A percentile compares a stretch with the other conserved stretches of the same genome.
These are phyloP conservation scores for Glycine tomentella DNA, from an alignment of 306 rosid species.

Conservation along the genomic window DNA sequence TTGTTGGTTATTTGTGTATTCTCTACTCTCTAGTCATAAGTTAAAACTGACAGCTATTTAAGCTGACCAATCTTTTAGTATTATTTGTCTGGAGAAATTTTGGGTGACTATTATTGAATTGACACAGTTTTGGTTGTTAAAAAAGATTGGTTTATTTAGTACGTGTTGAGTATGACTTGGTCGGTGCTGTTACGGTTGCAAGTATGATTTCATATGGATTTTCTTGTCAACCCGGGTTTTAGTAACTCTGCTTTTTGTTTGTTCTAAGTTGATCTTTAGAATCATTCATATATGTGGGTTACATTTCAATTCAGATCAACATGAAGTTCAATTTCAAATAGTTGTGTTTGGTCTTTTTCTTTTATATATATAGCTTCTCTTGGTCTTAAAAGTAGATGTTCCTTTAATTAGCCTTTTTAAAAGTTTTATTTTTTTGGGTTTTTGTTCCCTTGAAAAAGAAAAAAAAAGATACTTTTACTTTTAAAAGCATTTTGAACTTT, in stretches of 20 bases:
- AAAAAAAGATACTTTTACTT: too few relatives aligned
- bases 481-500: background rate
- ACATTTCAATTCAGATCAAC: too few relatives aligned
- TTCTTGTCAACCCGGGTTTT: too few relatives aligned
- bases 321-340: background rate
- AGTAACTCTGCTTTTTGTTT: too few relatives aligned
- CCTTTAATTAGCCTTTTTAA: background rate
- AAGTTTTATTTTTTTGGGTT: background rate
- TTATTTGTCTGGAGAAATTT: too few relatives aligned
- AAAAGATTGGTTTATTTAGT: too few relatives aligned
- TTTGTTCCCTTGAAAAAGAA: background rate
- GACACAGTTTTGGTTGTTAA: too few relatives aligned
- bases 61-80: background rate
- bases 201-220: too few relatives aligned
- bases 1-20: conserved; percentile 34
- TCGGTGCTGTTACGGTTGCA: too few relatives aligned
- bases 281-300: background rate
- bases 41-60: conserved; percentile 12
- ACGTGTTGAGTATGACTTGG: too few relatives aligned
- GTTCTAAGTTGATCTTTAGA: conserved; percentile 3
- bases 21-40: conserved; percentile 20
- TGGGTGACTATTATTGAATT: too few relatives aligned
- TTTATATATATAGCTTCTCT: too few relatives aligned
- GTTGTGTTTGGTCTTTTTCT: background rate
- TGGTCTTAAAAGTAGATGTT: background rate